Evolutionary conservation across 306 rosid genomes (phyloP).

Genomic region (Prunus persica): Prunus_persica_NCBIv2 NC_034015.1:3379501-3380000

Average conservation of each 20-base stretch:
- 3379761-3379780: too few relatives aligned
- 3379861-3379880: constrained; percentile 45
- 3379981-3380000: constrained; percentile 92
- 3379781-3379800: too few relatives aligned
- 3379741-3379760: too few relatives aligned
- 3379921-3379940: constrained; percentile 97
- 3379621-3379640: neutral
- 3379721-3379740: neutral
- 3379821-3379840: neutral
- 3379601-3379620: neutral
- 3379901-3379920: constrained; percentile 81
- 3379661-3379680: neutral
- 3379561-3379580: constrained; percentile 13
- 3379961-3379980: constrained; percentile 94
- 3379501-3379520: constrained; percentile 86
- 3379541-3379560: constrained; percentile 51
- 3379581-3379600: neutral
- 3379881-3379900: constrained; percentile 90
- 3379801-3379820: neutral
- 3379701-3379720: neutral
- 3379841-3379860: constrained; percentile 1
- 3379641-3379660: neutral
- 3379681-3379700: neutral
- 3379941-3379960: constrained; percentile 99
- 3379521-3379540: constrained; percentile 95